Percentiles rank a stretch among this genome's conserved stretches.
These are phyloP conservation scores for Solanum bulbocastanum DNA, from an alignment of 257 asterid genomes.

Conservation along the genomic window DNA sequence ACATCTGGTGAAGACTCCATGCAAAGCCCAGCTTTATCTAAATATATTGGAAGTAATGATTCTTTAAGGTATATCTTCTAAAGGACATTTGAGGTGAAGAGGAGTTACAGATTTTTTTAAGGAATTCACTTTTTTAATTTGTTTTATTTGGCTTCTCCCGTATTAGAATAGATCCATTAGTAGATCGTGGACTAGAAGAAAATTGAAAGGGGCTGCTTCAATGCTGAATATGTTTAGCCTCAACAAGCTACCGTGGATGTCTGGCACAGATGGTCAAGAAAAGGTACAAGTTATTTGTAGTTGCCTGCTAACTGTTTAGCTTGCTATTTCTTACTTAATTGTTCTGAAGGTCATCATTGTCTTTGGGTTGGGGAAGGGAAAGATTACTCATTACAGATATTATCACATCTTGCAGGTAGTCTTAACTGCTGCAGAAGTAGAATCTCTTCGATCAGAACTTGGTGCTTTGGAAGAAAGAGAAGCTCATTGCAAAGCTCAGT, in stretches of 20 bases:
- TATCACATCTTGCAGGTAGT: constrained; percentile 42
- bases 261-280: constrained; percentile 58
- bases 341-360: not conserved
- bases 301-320: not conserved
- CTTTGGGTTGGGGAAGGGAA: not conserved
- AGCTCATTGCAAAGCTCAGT: constrained; percentile 90
- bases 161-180: constrained; percentile 52
- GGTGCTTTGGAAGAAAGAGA: constrained; percentile 71
- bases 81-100: not conserved
- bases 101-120: not conserved
- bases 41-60: constrained; percentile 15
- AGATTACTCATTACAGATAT: not conserved
- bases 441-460: constrained; percentile 87
- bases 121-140: constrained; percentile 1
- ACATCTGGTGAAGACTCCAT: constrained; percentile 37
- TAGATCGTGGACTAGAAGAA: constrained; percentile 30
- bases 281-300: constrained; percentile 34
- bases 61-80: constrained; percentile 29
- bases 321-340: not conserved
- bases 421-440: constrained; percentile 75
- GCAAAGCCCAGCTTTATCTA: constrained; percentile 15
- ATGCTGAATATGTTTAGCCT: constrained; percentile 73
- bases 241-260: constrained; percentile 61
- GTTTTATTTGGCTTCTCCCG: not conserved
- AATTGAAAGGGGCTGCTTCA: constrained; percentile 40